Conservation (phyloP, 1,139 yeast genomes). For the Sugiyamaella novakii region DNA sequence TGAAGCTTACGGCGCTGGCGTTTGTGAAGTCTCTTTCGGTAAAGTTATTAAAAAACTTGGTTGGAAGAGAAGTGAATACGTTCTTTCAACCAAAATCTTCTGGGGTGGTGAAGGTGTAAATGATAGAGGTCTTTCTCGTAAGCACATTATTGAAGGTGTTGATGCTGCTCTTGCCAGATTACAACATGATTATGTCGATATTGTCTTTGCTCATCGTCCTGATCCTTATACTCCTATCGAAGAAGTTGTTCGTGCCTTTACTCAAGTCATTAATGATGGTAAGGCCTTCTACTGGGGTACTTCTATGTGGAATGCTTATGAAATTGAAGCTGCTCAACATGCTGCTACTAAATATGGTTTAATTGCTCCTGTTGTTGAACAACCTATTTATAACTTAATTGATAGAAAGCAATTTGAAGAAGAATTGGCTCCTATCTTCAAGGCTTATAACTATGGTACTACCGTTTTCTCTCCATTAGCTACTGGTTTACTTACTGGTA, state of each 20-base stretch:
- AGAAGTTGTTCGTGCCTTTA: slow-evolving; percentile 58
- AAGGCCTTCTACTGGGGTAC: slow-evolving; percentile 46
- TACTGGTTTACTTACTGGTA: slow-evolving; percentile 42
- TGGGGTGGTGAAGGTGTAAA: slow-evolving; percentile 43
- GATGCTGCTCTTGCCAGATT: slow-evolving; percentile 51
- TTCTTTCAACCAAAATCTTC: slow-evolving; percentile 41
- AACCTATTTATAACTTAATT: slow-evolving; percentile 40
- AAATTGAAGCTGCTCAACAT: slow-evolving; percentile 43
- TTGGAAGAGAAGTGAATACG: slow-evolving; percentile 40
- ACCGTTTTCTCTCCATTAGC: slow-evolving; percentile 43
- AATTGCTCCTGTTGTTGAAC: slow-evolving; percentile 43
- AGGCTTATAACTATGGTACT: slow-evolving; percentile 40
- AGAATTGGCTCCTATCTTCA: slow-evolving; percentile 40
- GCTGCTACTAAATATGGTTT: slow-evolving; percentile 40
- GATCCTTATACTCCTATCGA: slow-evolving; percentile 51
- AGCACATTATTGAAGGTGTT: slow-evolving; percentile 57
- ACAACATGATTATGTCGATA: slow-evolving; percentile 47
- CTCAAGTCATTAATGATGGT: slow-evolving; percentile 40
- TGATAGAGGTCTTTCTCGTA: slow-evolving; percentile 53
- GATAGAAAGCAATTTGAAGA: slow-evolving; percentile 39
- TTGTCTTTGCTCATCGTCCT: slow-evolving; percentile 50
- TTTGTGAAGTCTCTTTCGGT: slow-evolving; percentile 40
- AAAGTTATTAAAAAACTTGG: slow-evolving; percentile 38
- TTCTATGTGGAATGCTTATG: slow-evolving; percentile 42
- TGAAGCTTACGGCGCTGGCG: slow-evolving; percentile 40